Evolutionary conservation across 2,329 filamentous ascomycete species (phyloP), one percentile per base, ranked within the genome.

Genomic region (Neofusicoccum ribis): DNA sequence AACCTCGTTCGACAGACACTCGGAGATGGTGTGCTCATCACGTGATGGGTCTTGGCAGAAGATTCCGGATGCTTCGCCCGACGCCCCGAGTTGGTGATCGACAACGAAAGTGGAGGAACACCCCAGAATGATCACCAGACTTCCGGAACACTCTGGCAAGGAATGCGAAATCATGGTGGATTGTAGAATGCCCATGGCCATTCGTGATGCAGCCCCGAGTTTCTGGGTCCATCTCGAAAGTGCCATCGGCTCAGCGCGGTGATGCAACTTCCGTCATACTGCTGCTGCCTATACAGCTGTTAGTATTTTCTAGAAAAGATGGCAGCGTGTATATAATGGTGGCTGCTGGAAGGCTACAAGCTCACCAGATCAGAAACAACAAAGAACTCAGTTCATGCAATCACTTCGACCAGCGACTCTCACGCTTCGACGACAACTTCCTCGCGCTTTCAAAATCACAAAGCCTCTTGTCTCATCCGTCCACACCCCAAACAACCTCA

Each of bases 311-410:
- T 69, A 72, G 73, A 76, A 72, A 47, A 14, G 17, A 52, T 39
- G 9, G 31, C 23, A n/a, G 3, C 46, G 62, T 65, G 20, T 77
- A 77, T 77, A 75, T 73, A 76, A 70, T 50, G 23, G 9, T 15
- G 43, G 7, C 20, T 46, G 31, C 12, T 34, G 46, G n/a, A n/a
- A 8, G 12, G 5, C 31, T 27, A 37, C 3, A n/a, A 34, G 41
- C 62, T 70, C 74, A 71, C 67, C 73, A 76, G 67, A 71, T 69
- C 58, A 72, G 59, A 47, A 63, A 43, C 64, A 66, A 50, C 37
- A 56, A 59, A 51, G 11, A 63, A 67, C 63, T 67, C 67, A 68
- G 71, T 73, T 65, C 68, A 78, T 78, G 74, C 76, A 77, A 78
- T 51, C 74, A 72, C 62, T 75, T 43, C 76, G 75, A 68, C 69